phyloP scores from a whole-genome alignment of 441 rosid genomes.

The Pelargonium australe region DNA sequence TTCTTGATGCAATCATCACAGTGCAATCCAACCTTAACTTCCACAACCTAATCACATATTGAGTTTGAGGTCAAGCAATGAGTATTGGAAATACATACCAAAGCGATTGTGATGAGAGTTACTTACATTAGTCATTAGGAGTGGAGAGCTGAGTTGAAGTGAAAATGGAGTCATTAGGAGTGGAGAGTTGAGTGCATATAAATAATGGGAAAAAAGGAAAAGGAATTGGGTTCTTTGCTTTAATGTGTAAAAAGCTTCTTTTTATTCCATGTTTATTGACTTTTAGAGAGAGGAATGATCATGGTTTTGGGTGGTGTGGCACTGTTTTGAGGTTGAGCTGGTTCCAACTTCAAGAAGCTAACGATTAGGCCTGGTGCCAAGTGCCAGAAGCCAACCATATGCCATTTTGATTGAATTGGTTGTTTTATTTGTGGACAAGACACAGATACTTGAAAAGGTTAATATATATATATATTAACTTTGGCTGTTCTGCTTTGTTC shows the following conservation, averaged over 20 bases:
- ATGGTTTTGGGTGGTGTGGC: too few relatives aligned
- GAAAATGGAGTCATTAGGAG: not conserved
- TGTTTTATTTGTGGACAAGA: too few relatives aligned
- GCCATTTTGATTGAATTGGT: too few relatives aligned
- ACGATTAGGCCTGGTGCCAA: too few relatives aligned
- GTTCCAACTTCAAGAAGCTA: too few relatives aligned
- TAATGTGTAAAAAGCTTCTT: conserved; percentile 25
- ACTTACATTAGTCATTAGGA: conserved; percentile 38
- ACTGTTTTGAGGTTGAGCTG: too few relatives aligned
- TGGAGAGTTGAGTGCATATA: not conserved
- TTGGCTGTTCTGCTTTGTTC: too few relatives aligned
- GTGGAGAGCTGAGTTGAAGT: not conserved
- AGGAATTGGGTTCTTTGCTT: conserved; percentile 37
- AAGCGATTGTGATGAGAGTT: not conserved
- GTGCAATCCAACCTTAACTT: conserved; percentile 66
- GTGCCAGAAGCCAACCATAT: too few relatives aligned
- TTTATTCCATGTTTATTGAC: conserved; percentile 23
- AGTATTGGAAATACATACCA: too few relatives aligned
- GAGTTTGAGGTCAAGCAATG: too few relatives aligned
- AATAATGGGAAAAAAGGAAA: not conserved
- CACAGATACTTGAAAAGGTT: too few relatives aligned
- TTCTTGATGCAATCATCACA: conserved; percentile 75
- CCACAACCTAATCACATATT: conserved; percentile 45
- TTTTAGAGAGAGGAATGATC: conserved; percentile 1
- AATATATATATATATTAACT: too few relatives aligned